Base-by-base conservation (phyloP, 139 green algal species). In the Protoeuglena noctilucae region DNA sequence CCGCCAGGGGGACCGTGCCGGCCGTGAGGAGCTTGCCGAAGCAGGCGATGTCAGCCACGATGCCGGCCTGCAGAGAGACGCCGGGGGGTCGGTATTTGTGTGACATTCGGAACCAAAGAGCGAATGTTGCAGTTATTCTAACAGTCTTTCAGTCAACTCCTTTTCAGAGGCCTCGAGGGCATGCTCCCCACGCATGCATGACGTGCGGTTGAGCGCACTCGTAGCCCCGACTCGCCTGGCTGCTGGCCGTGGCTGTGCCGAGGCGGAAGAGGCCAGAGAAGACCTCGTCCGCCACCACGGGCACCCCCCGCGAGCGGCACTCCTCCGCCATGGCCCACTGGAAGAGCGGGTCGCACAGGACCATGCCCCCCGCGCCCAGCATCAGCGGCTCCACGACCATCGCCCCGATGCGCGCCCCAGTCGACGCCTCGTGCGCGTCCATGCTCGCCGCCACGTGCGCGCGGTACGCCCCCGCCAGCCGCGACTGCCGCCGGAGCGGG, bases 301-400 rank as follows among this genome's bases (percentile, higher is more conserved):
- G 85, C 22, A 98, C 87, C 30, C 64, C 50, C 2, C 72, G 64
- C 9, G 48, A 16, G 3, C 69, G 63, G 59, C 79, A 89, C 3
- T 66, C 68, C 60, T 77, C 48, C 19, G 68, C 60, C 22, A 22
- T 17, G 31, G 14, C 25, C 53, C 49, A 24, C 29, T 39, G 41
- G 66, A 87, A 98, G 12, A 80, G 60, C 0, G 89, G 90, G 63
- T 98, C 90, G 14, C 94, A 62, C 29, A 94, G 48, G 29, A 82
- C 57, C 91, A 98, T 98, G 46, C 91, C 90, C 0, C 88, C 90
- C 9, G 90, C 86, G 2, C 85, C 89, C 70, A 94, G 85, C 55
- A 94, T 24, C 48, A 88, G 60, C 1, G 87, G 85, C 75, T 95
- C 87, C 29, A 95, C 64, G 17, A 95, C 28, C 61, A 67, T 1